A percentile compares a stretch with the other conserved stretches of the same genome.
Conservation (phyloP, 2,329 filamentous ascomycete species). For the Nakataea oryzae region DNA sequence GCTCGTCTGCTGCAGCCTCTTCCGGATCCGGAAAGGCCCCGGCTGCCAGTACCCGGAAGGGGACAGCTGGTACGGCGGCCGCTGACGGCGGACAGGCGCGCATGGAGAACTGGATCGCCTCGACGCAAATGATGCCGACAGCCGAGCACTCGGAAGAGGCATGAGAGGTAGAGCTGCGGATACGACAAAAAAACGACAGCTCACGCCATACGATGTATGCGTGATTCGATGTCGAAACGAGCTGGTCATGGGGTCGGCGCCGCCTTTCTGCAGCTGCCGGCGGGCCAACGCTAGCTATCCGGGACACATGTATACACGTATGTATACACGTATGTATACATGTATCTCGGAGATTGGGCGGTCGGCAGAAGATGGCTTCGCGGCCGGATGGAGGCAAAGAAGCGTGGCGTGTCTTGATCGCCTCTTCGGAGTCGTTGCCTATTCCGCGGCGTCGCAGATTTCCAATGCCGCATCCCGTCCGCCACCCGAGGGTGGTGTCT, state of each 20-base stretch:
- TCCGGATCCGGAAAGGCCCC: conserved; percentile 1
- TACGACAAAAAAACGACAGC: neutral
- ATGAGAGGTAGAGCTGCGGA: neutral
- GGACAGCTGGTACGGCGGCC: conserved; percentile 13
- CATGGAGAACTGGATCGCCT: conserved; percentile 79
- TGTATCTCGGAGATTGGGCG: neutral
- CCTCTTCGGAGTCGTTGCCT: neutral
- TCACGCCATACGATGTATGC: neutral
- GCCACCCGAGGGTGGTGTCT: neutral
- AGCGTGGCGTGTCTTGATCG: neutral
- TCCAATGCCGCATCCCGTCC: neutral
- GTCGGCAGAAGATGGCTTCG: neutral
- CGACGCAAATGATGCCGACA: conserved; percentile 54
- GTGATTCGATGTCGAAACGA: neutral
- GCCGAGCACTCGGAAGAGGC: conserved; percentile 2
- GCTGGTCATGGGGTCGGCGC: neutral
- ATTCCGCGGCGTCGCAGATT: neutral
- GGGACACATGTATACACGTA: no score
- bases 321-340: no score
- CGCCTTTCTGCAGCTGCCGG: neutral
- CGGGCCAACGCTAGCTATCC: no score
- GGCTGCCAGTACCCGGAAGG: conserved; percentile 17
- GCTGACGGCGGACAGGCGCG: conserved; percentile 48
- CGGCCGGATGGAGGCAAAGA: neutral
- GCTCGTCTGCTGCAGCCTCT: neutral